These are phyloP conservation scores for Phytophthora hybrid DNA, from an alignment of 352 stramenopile species.

Conservation along the genomic window DNA sequence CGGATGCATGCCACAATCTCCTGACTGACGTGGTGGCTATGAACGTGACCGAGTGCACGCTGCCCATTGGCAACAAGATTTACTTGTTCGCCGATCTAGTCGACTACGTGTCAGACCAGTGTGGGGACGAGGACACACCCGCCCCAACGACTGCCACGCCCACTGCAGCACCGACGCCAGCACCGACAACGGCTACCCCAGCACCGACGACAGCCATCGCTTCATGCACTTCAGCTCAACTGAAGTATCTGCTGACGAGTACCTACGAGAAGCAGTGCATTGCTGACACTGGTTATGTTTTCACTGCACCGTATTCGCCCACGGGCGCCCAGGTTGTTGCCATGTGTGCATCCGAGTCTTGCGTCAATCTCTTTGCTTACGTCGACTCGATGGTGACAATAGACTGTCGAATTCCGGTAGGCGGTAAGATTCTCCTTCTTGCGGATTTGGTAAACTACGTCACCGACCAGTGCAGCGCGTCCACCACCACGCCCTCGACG, in stretches of 20 bases:
- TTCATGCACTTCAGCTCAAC: conserved; percentile 27
- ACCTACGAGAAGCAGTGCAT: conserved; percentile 32
- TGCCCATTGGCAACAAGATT: conserved; percentile 38
- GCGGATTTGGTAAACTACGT: conserved; percentile 38
- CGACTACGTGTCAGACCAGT: conserved; percentile 35
- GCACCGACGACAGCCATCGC: conserved; percentile 15
- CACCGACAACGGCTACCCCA: conserved; percentile 17
- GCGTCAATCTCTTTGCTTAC: conserved; percentile 27
- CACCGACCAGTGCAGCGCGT: conserved; percentile 11
- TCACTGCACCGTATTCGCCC: conserved; percentile 25
- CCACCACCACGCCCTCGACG: background rate
- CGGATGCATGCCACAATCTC: conserved; percentile 32
- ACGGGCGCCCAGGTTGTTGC: conserved; percentile 19
- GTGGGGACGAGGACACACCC: conserved; percentile 13
- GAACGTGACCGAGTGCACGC: conserved; percentile 38
- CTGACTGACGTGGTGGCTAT: conserved; percentile 28
- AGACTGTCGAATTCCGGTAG: conserved; percentile 33
- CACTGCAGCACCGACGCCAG: conserved; percentile 7
- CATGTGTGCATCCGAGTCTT: conserved; percentile 40
- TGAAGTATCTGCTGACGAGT: conserved; percentile 31
- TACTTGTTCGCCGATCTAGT: conserved; percentile 37
- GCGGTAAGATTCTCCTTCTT: conserved; percentile 36
- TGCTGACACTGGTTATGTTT: conserved; percentile 33
- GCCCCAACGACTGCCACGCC: conserved; percentile 16
- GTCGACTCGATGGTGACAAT: conserved; percentile 19